These are phyloP conservation scores for Carex arenaria DNA, from an alignment of 202 grass and related monocot species.

Conservation along the genomic window DNA sequence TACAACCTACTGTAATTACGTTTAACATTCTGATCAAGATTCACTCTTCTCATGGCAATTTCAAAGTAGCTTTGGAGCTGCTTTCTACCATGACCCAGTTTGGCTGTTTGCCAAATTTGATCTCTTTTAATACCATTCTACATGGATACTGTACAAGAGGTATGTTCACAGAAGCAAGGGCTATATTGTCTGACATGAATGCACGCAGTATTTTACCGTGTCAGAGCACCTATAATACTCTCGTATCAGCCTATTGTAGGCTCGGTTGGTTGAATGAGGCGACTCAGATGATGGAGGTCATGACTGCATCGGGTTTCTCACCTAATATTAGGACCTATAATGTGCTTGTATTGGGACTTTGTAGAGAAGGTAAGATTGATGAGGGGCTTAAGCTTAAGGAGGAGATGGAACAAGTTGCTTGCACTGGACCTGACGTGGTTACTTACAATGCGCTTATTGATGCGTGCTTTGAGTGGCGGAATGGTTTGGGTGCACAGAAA, in stretches of 20 bases:
- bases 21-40: constrained; percentile 88
- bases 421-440: constrained; percentile 51
- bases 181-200: constrained; percentile 77
- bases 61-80: constrained; percentile 41
- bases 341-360: constrained; percentile 54
- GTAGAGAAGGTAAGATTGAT: constrained; percentile 58
- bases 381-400: constrained; percentile 73
- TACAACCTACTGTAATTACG: constrained; percentile 51
- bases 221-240: constrained; percentile 67
- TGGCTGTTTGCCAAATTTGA: constrained; percentile 57
- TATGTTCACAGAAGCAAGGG: constrained; percentile 69
- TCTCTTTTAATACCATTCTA: constrained; percentile 90
- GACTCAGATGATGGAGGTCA: constrained; percentile 52
- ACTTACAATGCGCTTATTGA: constrained; percentile 80
- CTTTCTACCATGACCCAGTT: constrained; percentile 71
- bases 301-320: constrained; percentile 58
- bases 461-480: constrained; percentile 51
- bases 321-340: constrained; percentile 94
- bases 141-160: constrained; percentile 66
- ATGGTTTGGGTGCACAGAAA: constrained; percentile 40
- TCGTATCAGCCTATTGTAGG: constrained; percentile 57
- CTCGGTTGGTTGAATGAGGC: constrained; percentile 91
- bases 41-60: constrained; percentile 57
- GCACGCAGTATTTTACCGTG: constrained; percentile 41
- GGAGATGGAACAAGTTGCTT: constrained; percentile 55